Evolutionary conservation across 208 protist species (phyloP), one percentile per base, ranked within the genome.

Genomic region (Naegleria fowleri): DNA sequence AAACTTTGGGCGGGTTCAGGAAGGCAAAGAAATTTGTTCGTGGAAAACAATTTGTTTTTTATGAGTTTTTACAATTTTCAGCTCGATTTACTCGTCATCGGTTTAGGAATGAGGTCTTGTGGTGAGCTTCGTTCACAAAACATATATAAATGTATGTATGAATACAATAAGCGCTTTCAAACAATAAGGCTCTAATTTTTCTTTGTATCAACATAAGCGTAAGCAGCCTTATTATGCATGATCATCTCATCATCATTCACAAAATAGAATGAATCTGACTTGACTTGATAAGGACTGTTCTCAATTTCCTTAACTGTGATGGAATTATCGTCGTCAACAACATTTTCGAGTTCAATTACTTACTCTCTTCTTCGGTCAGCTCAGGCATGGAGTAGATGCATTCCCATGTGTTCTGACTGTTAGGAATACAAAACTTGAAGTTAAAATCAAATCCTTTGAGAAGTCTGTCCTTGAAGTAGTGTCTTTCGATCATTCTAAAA

Each of bases 401-500:
- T 92, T 98, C 97, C 97, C 97, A 98, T 48, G 96, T 96, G 94
- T 99, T 99, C 22, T 95, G 97, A 38, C 96, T 98, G 93, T 97
- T 97, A 0, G 98, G 98, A 92, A 99, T 99, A 93, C 97, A 98
- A 90, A 99, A 99, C 48, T 96, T 96, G 92, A 99, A 98, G 76
- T 93, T 92, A 90, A 99, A 99, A 93, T 99, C 98, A 93, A 98
- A 99, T 19, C 92, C 95, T 92, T 98, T 98, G 88, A 99, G 93
- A 7, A 99, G 93, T 91, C 92, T 94, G 91, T 98, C 95, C 22
- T 96, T 94, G 93, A 98, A 98, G 93, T 98, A 98, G 93, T 98
- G 97, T 22, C 98, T 96, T 94, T 99, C 98, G 91, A 99, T 98
- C 97, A 99, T 98, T 91, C 97, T 95, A 91, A 99, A 98, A 91